Conservation (phyloP, 169 alveolate genomes). For the Babesia gibsoni region DNA sequence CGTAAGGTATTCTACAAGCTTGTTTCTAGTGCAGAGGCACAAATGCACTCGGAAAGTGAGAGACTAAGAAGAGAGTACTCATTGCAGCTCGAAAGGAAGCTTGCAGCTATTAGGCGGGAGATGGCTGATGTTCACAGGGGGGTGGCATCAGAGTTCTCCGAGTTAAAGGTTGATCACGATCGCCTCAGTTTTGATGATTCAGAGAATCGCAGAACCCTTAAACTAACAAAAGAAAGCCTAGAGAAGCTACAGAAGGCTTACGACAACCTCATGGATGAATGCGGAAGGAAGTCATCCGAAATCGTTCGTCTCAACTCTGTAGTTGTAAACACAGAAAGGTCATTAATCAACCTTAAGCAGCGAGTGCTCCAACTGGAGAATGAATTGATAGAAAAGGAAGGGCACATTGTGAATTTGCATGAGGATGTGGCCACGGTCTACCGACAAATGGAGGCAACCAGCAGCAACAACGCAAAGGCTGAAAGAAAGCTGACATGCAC, state of each 20-base stretch:
- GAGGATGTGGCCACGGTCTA: slow-evolving; percentile 42
- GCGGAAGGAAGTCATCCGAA: slow-evolving; percentile 11
- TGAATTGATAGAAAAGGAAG: slow-evolving; percentile 32
- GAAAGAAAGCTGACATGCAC: slow-evolving; percentile 19
- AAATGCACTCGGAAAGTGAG: slow-evolving; percentile 60
- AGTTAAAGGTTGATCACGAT: slow-evolving; percentile 37
- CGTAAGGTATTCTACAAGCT: slow-evolving; percentile 43
- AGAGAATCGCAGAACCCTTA: slow-evolving; percentile 21
- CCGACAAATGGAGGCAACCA: slow-evolving; percentile 42
- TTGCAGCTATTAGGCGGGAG: slow-evolving; percentile 25
- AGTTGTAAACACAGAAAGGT: slow-evolving; percentile 21
- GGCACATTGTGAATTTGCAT: slow-evolving; percentile 34
- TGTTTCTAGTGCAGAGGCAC: slow-evolving; percentile 40
- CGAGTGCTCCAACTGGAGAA: slow-evolving; percentile 19
- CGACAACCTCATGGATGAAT: slow-evolving; percentile 50
- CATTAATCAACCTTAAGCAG: slow-evolving; percentile 29
- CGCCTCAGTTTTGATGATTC: slow-evolving; percentile 44
- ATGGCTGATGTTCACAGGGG: slow-evolving; percentile 34
- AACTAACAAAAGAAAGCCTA: slow-evolving; percentile 17
- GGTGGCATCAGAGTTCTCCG: slow-evolving; percentile 31
- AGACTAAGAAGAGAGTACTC: slow-evolving; percentile 52
- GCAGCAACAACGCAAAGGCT: slow-evolving; percentile 15
- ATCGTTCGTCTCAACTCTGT: slow-evolving; percentile 24
- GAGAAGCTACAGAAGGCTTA: slow-evolving; percentile 49
- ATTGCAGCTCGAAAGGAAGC: slow-evolving; percentile 45